phyloP scores from a whole-genome alignment of 306 rosid species.

The Gastrolobium bilobum region DNA sequence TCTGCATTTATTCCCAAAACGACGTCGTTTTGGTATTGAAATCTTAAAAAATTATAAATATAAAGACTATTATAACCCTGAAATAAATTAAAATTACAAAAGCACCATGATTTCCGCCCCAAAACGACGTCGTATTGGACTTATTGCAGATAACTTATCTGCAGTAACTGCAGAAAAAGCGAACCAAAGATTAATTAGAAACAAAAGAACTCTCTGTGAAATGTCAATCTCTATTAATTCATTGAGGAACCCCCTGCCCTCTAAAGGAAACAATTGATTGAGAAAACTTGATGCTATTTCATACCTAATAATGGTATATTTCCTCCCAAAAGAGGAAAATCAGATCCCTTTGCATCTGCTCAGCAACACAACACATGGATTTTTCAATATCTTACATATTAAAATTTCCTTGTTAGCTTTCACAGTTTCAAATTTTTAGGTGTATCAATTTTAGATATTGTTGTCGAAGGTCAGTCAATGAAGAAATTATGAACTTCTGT shows the following conservation, averaged over 20 bases:
- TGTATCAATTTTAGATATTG: neutral
- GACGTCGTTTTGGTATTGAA: too few relatives aligned
- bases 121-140: too few relatives aligned
- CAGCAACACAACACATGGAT: neutral
- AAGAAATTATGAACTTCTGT: neutral
- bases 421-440: neutral
- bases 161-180: too few relatives aligned
- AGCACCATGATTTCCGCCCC: too few relatives aligned
- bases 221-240: conserved; percentile 5
- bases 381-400: neutral
- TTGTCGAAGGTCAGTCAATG: neutral
- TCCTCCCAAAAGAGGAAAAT: neutral
- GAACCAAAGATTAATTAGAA: conserved; percentile 14
- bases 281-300: conserved; percentile 4
- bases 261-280: conserved; percentile 6
- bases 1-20: too few relatives aligned
- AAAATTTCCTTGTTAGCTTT: neutral
- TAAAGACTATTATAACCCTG: too few relatives aligned
- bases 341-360: neutral
- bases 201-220: neutral
- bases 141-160: too few relatives aligned
- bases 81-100: too few relatives aligned
- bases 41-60: too few relatives aligned
- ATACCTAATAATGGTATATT: neutral
- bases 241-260: neutral